Evolutionary conservation across 2,329 filamentous ascomycete species (phyloP).

Genomic region (Pseudocercospora pini-densiflorae): DNA sequence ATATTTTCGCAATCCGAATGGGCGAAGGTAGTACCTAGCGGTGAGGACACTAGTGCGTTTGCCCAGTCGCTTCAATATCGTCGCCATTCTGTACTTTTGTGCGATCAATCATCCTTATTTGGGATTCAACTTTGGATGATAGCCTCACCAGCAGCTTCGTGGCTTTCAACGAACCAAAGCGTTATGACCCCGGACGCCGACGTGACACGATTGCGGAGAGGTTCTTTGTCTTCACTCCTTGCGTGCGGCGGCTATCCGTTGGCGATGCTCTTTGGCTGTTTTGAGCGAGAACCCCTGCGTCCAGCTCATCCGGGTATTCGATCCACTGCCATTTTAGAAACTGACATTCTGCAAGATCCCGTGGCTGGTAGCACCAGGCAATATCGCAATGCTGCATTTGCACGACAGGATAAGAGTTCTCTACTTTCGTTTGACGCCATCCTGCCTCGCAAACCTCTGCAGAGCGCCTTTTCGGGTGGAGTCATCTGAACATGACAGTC

Average conservation of each 20-base stretch:
- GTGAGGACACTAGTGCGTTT: background rate
- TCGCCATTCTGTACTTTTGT: background rate
- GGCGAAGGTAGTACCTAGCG: background rate
- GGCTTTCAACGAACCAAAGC: conserved; percentile 12
- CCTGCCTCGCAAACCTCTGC: conserved; percentile 12
- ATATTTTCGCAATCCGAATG: background rate
- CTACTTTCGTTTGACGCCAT: conserved; percentile 9
- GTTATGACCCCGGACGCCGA: background rate
- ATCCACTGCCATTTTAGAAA: background rate
- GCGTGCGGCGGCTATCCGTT: conserved; percentile 9
- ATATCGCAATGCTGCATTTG: conserved; percentile 16
- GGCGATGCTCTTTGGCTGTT: background rate
- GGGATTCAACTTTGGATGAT: background rate
- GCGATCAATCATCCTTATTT: background rate
- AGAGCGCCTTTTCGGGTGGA: background rate
- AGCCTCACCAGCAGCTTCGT: conserved; percentile 3
- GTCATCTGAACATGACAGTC: conserved; percentile 11
- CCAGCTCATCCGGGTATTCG: background rate
- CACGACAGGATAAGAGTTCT: conserved; percentile 11
- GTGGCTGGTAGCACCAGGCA: conserved; percentile 15
- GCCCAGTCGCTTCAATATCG: background rate
- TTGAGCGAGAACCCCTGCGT: conserved; percentile 16
- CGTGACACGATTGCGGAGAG: conserved; percentile 16
- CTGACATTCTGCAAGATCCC: conserved; percentile 21
- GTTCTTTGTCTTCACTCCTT: conserved; percentile 15